Percentiles rank a stretch among this genome's conserved stretches.
Conservation (phyloP, 768 basidiomycete genomes). For the Amanita rimosa region DNA sequence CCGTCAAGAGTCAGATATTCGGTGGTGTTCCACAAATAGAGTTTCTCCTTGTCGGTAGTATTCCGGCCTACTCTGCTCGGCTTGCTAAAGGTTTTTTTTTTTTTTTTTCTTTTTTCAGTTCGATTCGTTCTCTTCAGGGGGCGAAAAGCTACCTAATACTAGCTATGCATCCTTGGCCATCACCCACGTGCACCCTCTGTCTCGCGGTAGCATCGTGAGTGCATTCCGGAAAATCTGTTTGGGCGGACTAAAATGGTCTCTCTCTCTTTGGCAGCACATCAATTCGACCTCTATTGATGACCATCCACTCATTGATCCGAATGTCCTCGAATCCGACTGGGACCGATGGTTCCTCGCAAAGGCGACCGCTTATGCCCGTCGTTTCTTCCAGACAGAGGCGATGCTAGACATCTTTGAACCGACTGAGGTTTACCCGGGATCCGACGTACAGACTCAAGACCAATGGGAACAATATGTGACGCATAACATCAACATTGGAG, state of each 20-base stretch:
- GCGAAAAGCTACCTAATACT: conserved; percentile 16
- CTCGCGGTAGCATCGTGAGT: conserved; percentile 29
- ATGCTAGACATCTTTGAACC: conserved; percentile 18
- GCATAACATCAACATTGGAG: not conserved
- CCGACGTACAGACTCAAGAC: conserved; percentile 2
- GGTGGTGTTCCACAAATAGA: conserved; percentile 18
- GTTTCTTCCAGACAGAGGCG: conserved; percentile 18
- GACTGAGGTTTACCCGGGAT: conserved; percentile 19
- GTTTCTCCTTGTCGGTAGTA: conserved; percentile 16
- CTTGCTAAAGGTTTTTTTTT: not conserved
- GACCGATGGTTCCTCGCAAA: conserved; percentile 21
- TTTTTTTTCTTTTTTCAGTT: conserved; percentile 11
- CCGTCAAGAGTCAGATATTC: conserved; percentile 17
- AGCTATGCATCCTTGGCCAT: conserved; percentile 23
- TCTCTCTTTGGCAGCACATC: too few relatives aligned
- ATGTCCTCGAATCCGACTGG: conserved; percentile 21
- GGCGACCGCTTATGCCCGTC: conserved; percentile 20
- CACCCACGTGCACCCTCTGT: conserved; percentile 30
- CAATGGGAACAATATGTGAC: conserved; percentile 6
- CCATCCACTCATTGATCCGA: conserved; percentile 17
- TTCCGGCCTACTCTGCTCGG: not conserved
- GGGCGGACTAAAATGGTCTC: too few relatives aligned
- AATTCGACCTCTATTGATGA: conserved; percentile 16
- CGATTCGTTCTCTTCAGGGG: conserved; percentile 20
- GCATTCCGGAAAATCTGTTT: not conserved